A percentile compares a stretch with the other conserved stretches of the same genome.
phyloP scores from a whole-genome alignment of 1,284 basidiomycete genomes.

The Cutaneotrichosporon sp. region DNA sequence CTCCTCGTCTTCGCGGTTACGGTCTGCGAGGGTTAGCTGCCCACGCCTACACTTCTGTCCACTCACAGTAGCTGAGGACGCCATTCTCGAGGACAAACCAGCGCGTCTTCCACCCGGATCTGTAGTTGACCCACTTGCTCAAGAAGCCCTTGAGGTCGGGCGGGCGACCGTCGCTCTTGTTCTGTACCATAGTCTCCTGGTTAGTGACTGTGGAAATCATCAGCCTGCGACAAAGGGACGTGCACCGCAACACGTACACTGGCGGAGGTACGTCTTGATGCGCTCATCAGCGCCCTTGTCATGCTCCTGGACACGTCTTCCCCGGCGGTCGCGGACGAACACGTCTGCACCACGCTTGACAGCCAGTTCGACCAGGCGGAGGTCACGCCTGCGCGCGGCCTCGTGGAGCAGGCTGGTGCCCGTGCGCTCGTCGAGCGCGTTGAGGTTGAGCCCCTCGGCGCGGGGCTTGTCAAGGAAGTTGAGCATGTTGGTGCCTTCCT shows the following conservation, averaged over 20 bases:
- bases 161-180: slow-evolving; percentile 55
- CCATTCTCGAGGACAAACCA: slow-evolving; percentile 95
- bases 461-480: slow-evolving; percentile 59
- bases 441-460: slow-evolving; percentile 50
- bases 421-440: slow-evolving; percentile 66
- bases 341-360: slow-evolving; percentile 86
- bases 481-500: slow-evolving; percentile 44
- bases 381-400: slow-evolving; percentile 77
- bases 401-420: slow-evolving; percentile 83
- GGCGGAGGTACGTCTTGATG: slow-evolving; percentile 77
- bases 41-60: background rate
- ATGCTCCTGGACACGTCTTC: slow-evolving; percentile 72
- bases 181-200: slow-evolving; percentile 59
- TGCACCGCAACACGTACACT: slow-evolving; percentile 60
- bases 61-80: slow-evolving; percentile 65
- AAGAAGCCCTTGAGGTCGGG: slow-evolving; percentile 68
- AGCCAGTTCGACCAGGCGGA: slow-evolving; percentile 76
- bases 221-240: slow-evolving; percentile 7
- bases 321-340: slow-evolving; percentile 77
- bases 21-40: slow-evolving; percentile 53
- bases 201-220: slow-evolving; percentile 65
- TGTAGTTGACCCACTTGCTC: slow-evolving; percentile 52
- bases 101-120: slow-evolving; percentile 77
- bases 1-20: slow-evolving; percentile 87
- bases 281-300: slow-evolving; percentile 64